Evolutionary conservation across 306 rosid genomes (phyloP), one percentile per base, ranked within the genome.

Genomic region (Ceratonia siliqua): DNA sequence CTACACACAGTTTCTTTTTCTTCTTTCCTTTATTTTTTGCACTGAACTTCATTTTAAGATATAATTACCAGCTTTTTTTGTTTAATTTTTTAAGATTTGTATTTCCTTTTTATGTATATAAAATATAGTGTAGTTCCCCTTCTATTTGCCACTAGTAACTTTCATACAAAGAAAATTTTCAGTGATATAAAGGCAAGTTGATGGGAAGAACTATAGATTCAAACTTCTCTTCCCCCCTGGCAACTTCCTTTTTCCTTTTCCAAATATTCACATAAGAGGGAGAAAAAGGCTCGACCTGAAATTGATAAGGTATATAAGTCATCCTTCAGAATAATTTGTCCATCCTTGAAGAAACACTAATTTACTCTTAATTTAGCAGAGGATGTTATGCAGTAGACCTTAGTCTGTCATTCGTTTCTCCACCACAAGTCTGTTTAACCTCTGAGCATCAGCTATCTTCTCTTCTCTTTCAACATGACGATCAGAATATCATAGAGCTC

Each of bases 261-360:
- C 50, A 78, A 65, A 81, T 65, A 68, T 63, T 64, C 57, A 35
- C 15, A 81, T 33, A 39, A 74, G 39, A 39, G 52, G 11, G 79
- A 70, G 62, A 39, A 66, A 35, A 43, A 22, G 46, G 25, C 59
- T 42, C 77, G 78, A 30, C 68, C 49, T 46, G 54, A 78, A 88
- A 84, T 78, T 76, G 78, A 71, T 75, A 80, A 85, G 91, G 84
- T 87, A 82, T 89, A 87, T 81, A 85, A 84, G 76, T 73, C 85
- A 82, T 24, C 80, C 63, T 78, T 54, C 78, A 68, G 57, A 71
- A 54, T 70, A 78, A 61, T 74, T 41, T 57, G 28, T 81, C 78
- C 85, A 59, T 78, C 87, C 72, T 53, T 59, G 68, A 74, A 77
- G 81, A 70, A 39, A 43, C 70, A 41, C 56, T 25, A 27, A 54